Percentiles rank a stretch among this genome's conserved stretches.
phyloP scores from a whole-genome alignment of 257 asterid genomes.

The Lithospermum erythrorhizon region DNA sequence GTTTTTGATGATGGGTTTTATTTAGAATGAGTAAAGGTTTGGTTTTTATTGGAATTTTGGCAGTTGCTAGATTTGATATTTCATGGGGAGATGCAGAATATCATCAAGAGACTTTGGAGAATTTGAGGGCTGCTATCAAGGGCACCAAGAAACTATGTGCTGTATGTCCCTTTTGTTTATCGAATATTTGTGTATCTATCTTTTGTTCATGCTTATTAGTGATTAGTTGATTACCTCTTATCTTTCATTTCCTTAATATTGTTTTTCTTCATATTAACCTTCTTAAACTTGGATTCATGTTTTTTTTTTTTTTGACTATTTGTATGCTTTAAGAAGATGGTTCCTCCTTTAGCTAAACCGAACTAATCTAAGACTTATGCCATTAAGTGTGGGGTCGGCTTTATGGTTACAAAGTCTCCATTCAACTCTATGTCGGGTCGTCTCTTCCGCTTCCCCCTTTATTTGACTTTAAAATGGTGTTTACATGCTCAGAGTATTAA shows the following conservation, averaged over 20 bases:
- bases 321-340: background rate
- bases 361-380: no score
- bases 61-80: conserved; percentile 94
- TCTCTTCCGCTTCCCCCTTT: no score
- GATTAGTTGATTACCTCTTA: no score
- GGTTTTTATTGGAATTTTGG: background rate
- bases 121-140: conserved; percentile 71
- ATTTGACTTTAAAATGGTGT: no score
- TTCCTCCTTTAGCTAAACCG: background rate
- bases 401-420: no score
- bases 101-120: conserved; percentile 85
- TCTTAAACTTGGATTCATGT: background rate
- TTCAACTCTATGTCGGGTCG: no score
- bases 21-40: no score
- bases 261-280: background rate
- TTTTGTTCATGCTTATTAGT: background rate
- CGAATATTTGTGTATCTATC: no score
- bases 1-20: no score
- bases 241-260: background rate
- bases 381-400: no score
- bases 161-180: conserved; percentile 33
- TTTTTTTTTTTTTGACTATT: no score
- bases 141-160: conserved; percentile 72
- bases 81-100: conserved; percentile 78
- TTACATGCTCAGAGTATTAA: no score